Evolutionary conservation across 148 eudicot genomes (phyloP).

Genomic region (Silene latifolia): DNA sequence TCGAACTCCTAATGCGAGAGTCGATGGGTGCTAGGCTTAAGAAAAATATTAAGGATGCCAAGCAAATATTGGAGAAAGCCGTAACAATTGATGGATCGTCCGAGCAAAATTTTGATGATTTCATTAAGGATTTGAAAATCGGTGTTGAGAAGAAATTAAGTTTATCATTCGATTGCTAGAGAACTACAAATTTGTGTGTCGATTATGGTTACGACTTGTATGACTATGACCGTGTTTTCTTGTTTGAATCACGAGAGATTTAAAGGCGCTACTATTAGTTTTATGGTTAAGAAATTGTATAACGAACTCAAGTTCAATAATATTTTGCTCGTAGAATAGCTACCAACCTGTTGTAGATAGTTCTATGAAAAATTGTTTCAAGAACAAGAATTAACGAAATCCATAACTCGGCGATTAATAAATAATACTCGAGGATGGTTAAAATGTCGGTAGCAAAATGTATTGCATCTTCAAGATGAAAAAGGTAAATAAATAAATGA

Average conservation of each 20-base stretch:
- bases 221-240: neutral
- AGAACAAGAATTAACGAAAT: no score
- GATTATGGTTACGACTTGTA: neutral
- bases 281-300: neutral
- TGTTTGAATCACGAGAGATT: neutral
- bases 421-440: no score
- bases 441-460: no score
- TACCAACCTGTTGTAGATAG: no score
- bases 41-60: conserved; percentile 15
- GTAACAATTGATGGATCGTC: conserved; percentile 18
- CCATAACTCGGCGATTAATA: no score
- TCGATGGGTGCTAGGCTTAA: conserved; percentile 11
- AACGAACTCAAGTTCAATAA: neutral
- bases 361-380: no score
- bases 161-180: neutral
- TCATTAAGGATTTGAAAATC: conserved; percentile 15
- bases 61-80: conserved; percentile 15
- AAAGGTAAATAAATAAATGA: no score
- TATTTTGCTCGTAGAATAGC: neutral
- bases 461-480: no score
- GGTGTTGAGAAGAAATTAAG: conserved; percentile 1
- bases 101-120: conserved; percentile 17
- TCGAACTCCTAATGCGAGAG: conserved; percentile 8
- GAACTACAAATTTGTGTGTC: neutral
- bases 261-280: neutral